Evolutionary conservation across 495 filamentous ascomycete genomes (phyloP), one percentile per base, ranked within the genome.

Genomic region (Penicillium canariense): DNA sequence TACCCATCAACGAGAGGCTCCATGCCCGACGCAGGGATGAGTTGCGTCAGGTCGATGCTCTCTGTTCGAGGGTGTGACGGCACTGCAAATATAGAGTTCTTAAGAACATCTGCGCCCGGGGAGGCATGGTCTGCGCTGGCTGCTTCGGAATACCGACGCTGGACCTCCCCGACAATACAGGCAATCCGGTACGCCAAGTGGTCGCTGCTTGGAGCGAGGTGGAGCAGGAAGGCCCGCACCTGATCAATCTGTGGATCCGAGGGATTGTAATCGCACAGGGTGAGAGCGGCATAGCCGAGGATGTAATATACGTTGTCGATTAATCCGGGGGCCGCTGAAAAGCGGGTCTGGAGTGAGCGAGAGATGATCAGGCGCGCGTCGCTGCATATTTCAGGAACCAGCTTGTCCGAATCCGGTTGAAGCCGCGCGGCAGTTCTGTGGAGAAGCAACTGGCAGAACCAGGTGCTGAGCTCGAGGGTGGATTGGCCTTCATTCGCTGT

Each of bases 241-340:
- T 73, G 68, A 28, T 62, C 69, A 49, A 75, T 73, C 2, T 72
- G 59, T 5, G 70, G 70, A 38, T 73, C 70, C 14, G 68, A 51
- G 27, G 69, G 50, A 45, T 59, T 71, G 53, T 70, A 75, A 50
- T 75, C 70, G 57, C 72, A 75, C 11, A 75, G 64, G 7, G 71
- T 73, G 3, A 75, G 57, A 22, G 72, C 68, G n/a, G 72, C 72
- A 40, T 75, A 75, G 45, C 67, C 64, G 28, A 71, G 63, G 35
- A 73, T 68, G 50, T 69, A 73, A 50, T 73, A 75, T 25, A 65
- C 59, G 17, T 75, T 68, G 48, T 75, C 72, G 49, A 71, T 65
- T 28, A 72, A 31, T 18, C 65, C 61, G n/a, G 70, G 62, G 0
- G 68, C 68, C 5, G 60, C 55, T 2, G 62, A 59, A 32, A 68